These are phyloP conservation scores for Cadophora luteo-olivacea DNA, from an alignment of 2,329 filamentous ascomycete species.

Conservation along the genomic window DNA sequence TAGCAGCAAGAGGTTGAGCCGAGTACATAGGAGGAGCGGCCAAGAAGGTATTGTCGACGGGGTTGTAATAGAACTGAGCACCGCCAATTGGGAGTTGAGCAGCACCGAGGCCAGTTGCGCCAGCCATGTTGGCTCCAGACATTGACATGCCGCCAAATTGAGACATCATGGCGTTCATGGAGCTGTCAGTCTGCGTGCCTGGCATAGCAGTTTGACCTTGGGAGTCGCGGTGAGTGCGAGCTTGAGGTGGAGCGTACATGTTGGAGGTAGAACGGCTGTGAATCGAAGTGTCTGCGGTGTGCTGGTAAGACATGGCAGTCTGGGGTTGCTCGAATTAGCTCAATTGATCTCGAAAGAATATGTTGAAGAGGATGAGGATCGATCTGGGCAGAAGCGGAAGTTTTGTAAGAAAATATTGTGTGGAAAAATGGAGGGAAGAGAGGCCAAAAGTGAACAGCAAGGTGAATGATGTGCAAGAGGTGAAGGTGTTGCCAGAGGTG, in stretches of 20 bases:
- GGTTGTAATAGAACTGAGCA: constrained; percentile 43
- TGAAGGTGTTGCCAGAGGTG: neutral
- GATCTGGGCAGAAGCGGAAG: constrained; percentile 13
- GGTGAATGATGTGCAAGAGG: constrained; percentile 5
- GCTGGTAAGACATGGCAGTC: constrained; percentile 46
- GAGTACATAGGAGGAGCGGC: constrained; percentile 43
- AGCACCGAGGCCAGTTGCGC: constrained; percentile 38
- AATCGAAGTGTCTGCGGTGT: constrained; percentile 40
- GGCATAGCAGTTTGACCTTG: constrained; percentile 35
- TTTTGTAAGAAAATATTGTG: neutral
- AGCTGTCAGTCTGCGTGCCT: constrained; percentile 34
- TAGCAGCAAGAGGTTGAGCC: constrained; percentile 39
- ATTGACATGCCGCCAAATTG: constrained; percentile 43
- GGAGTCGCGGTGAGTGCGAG: constrained; percentile 39
- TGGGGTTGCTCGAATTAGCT: constrained; percentile 26
- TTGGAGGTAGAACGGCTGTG: constrained; percentile 38
- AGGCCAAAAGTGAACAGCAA: constrained; percentile 17
- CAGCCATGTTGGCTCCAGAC: constrained; percentile 46
- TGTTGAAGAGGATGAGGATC: neutral
- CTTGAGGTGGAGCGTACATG: constrained; percentile 44
- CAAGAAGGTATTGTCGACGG: constrained; percentile 36
- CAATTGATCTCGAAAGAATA: constrained; percentile 19
- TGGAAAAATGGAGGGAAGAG: neutral
- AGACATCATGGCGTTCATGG: constrained; percentile 42
- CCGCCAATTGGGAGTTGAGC: constrained; percentile 44